Evolutionary conservation across 805 yeast genomes (phyloP).

Genomic region (Candida lessepsii): DNA sequence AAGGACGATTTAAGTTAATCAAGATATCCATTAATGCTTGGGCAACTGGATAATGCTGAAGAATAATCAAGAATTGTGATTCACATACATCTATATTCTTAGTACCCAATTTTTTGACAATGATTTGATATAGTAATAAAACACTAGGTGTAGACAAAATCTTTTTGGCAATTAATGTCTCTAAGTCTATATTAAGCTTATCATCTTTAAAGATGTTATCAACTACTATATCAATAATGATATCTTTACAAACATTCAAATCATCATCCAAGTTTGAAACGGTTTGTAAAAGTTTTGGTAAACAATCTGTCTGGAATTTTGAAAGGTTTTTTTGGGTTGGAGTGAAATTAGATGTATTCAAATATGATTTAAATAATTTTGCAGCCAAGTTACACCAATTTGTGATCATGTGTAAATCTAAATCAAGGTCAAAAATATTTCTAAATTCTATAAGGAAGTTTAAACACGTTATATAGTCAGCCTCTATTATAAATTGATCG

Average conservation of each 20-base stretch:
- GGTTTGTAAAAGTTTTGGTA: conserved; percentile 13
- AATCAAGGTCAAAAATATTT: conserved; percentile 8
- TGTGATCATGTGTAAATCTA: conserved; percentile 6
- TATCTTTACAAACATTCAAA: conserved; percentile 4
- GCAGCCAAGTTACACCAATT: conserved; percentile 27
- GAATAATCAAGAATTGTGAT: conserved; percentile 44
- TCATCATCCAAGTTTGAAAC: conserved; percentile 12
- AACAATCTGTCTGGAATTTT: conserved; percentile 26
- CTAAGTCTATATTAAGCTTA: conserved; percentile 15
- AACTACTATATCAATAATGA: conserved; percentile 5
- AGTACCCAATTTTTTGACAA: conserved; percentile 28
- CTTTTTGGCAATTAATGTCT: conserved; percentile 24
- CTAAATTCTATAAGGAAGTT: conserved; percentile 24
- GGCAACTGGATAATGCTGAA: conserved; percentile 39
- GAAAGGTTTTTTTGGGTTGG: conserved; percentile 30
- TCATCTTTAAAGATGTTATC: conserved; percentile 18
- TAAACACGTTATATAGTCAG: conserved; percentile 32
- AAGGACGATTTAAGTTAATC: conserved; percentile 49
- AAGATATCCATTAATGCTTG: conserved; percentile 46
- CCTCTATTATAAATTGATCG: conserved; percentile 23
- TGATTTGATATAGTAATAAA: conserved; percentile 23
- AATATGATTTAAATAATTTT: conserved; percentile 24
- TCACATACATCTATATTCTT: conserved; percentile 46
- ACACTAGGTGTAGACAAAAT: conserved; percentile 14
- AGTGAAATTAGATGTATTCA: conserved; percentile 18